These are phyloP conservation scores for Neurospora sp. DNA, from an alignment of 2,329 filamentous ascomycete species.

Conservation along the genomic window DNA sequence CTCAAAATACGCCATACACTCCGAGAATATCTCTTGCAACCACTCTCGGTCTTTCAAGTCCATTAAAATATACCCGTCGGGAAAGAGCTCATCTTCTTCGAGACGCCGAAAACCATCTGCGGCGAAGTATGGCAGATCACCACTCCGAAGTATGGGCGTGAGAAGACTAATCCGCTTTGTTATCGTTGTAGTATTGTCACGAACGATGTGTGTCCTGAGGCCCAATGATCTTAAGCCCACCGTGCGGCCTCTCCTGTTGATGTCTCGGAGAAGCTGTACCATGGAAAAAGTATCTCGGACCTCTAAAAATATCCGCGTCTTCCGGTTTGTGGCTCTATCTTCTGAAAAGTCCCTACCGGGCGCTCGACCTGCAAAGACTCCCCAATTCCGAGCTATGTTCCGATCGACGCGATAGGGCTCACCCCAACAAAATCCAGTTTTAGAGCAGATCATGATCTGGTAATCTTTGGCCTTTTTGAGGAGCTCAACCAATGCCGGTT, in stretches of 20 bases:
- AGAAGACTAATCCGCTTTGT: background rate
- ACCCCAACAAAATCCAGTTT: no score
- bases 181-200: no score
- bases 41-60: background rate
- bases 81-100: background rate
- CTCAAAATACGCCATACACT: background rate
- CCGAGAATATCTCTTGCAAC: background rate
- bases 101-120: background rate
- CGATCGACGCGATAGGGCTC: background rate
- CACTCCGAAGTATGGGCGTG: background rate
- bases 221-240: background rate
- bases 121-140: background rate
- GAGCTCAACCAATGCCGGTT: background rate
- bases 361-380: background rate
- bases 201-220: background rate
- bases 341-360: background rate
- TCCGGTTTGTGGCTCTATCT: background rate
- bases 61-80: rapidly evolving
- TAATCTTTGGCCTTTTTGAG: background rate
- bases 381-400: background rate
- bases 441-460: background rate
- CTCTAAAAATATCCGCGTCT: background rate
- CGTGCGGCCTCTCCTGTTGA: background rate
- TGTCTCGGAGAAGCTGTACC: background rate
- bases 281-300: background rate